Evolutionary conservation across 1,284 basidiomycete species (phyloP), one percentile per base, ranked within the genome.

Genomic region (Irpex sp.): DNA sequence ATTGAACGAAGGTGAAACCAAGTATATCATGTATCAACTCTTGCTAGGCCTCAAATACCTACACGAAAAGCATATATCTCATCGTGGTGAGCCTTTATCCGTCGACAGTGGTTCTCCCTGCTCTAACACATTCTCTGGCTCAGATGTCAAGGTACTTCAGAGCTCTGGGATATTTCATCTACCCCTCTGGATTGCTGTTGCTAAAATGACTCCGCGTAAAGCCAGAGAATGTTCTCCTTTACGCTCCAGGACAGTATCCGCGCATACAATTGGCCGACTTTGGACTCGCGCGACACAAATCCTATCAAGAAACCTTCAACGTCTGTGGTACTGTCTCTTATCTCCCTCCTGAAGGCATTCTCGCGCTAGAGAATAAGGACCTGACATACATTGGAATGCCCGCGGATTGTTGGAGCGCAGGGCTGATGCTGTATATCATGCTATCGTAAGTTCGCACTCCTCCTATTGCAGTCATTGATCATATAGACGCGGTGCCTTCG

Each of bases 181-280:
- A 34, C 26, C 44, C 47, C 4, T n/a, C 9, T 47, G n/a, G 0
- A 57, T 49, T 38, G 40, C 54, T 11, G 26, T 3, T 17, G 49
- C 40, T 49, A 48, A 44, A 52, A 3, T 19, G 3, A n/a, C 9
- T 26, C 19, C 21, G 57, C 19, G 7, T 49, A 48, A 66, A 93
- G 90, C 93, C 93, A 40, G 93, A 96, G 76, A 96, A 96, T 68
- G 88, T 96, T 61, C 80, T 96, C 7, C 81, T 96, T 3, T 79
- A 86, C 67, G 80, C 83, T 2, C 88, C 91, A 6, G 89, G 89
- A 2, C 84, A 89, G 1, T 95, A 92, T 72, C 94, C 93, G 56
- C 87, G 88, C 49, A 85, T 94, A 51, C 81, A 92, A 62, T 88
- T 96, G 48, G 92, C 90, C 15, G 93, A 96, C 74, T 94, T 96